These are phyloP conservation scores for Trichomonas tenax DNA, from an alignment of 208 protist species.

Conservation along the genomic window DNA sequence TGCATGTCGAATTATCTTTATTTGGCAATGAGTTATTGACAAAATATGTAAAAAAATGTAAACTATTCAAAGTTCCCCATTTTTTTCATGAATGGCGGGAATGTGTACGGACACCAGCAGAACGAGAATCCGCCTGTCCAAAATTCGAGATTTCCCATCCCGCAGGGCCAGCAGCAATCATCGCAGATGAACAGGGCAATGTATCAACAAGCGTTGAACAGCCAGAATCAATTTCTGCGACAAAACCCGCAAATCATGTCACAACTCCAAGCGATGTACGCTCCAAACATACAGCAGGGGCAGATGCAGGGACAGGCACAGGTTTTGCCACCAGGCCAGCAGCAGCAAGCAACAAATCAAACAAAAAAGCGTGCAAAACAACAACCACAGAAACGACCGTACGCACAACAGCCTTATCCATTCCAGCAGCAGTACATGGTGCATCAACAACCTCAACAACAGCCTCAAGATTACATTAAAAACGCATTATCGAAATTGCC, in stretches of 20 bases:
- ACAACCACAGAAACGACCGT: not conserved
- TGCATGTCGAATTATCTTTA: too few relatives aligned
- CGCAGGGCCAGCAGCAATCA: not conserved
- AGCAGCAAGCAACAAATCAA: not conserved
- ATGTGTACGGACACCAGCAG: not conserved
- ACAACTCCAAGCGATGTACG: not conserved
- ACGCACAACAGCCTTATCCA: not conserved
- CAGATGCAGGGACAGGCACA: not conserved
- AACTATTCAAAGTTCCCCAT: too few relatives aligned
- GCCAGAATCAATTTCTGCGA: not conserved
- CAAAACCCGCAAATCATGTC: not conserved
- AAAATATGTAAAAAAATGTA: too few relatives aligned
- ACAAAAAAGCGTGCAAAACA: not conserved
- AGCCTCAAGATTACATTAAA: not conserved
- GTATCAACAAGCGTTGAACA: not conserved
- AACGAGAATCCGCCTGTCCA: not conserved
- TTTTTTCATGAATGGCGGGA: not conserved
- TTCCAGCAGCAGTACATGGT: not conserved
- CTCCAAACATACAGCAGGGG: not conserved
- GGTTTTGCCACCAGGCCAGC: not conserved
- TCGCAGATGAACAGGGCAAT: not conserved
- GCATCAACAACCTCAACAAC: not conserved
- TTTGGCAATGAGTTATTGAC: too few relatives aligned
- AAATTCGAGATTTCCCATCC: not conserved
- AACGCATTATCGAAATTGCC: not conserved